Evolutionary conservation across 257 asterid species (phyloP), one percentile per base, ranked within the genome.

Genomic region (Catharanthus roseus): DNA sequence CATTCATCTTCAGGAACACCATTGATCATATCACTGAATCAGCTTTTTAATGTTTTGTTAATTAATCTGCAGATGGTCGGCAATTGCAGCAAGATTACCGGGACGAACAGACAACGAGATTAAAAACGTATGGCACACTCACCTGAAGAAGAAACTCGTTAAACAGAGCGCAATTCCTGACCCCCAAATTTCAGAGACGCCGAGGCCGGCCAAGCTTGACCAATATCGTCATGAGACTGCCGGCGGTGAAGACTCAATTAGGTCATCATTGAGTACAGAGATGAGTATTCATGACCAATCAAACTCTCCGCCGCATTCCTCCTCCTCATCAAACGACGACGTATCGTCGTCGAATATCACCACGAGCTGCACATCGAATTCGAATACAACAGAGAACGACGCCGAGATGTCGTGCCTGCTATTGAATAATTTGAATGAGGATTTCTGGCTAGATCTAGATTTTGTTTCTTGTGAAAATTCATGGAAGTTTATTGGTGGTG

Each of bases 91-190:
- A 41, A 78, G 38, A 42, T 75, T 81, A 65, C 58, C 85, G 0
- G 80, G 82, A 29, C 72, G 85, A 33, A 81, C 85, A 0, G 85
- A 81, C 47, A 81, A 81, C 31, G 85, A 81, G 65, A 81, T 81
- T 3, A 81, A 81, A 73, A 78, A 78, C 8, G 63, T 81, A 51
- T 81, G 85, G 85, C 78, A 81, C 65, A 72, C 80, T 9, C 78
- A 74, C 51, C 34, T 81, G 15, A 81, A 81, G 68, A 81, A 81
- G 73, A 75, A 69, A 65, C 41, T 50, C 2, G 18, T 42, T 7
- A 19, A 55, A 31, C 69, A 19, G 26, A n/a, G n/a, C n/a, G 36
- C 42, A 28, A 8, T 11, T 6, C 55, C 58, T 18, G 44, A 21
- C 34, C 45, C 26, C 5, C 31, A 49, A 47, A 44, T 6, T 38